Base-by-base conservation (phyloP, 768 basidiomycete species). In the Antrodiella citrinella region DNA sequence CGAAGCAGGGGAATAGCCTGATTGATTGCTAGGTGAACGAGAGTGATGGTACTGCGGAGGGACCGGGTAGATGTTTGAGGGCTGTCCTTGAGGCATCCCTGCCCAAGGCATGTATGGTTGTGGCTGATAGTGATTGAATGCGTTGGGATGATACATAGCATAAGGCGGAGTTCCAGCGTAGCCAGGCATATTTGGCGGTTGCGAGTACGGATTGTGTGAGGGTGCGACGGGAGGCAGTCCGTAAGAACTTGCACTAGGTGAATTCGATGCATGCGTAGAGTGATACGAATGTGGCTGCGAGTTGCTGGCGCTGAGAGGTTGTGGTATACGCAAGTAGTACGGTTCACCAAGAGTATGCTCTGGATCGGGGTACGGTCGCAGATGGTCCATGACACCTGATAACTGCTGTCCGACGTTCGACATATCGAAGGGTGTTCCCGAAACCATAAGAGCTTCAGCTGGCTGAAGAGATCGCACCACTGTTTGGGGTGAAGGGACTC, bases 31-130 rank as follows among this genome's bases (percentile, higher is more conserved):
- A 7, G 30, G 30, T 35, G 30, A 35, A 15, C 30, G 30, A 15
- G 30, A 35, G 15, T 35, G 30, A 15, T 35, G 30, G 15, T 35
- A 35, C 15, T 35, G 30, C 7, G 30, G 30, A 7, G 50, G 30
- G 9, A 46, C 48, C 47, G 48, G 53, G 3, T 47, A 11, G 18
- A 55, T 49, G 40, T 49, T 45, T 41, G 44, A 43, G 22, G 46
- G 24, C 43, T 55, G 47, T 44, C 48, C 45, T 48, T 26, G 54
- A 26, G 30, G 39, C 51, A 52, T 54, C 44, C 47, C 63, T 21
- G 65, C 62, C 76, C 74, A 75, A 50, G 66, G 68, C 46, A 66
- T 55, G 25, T 72, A 66, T 4, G 70, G 68, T 50, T 67, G 68
- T 2, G 30, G 30, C 15, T 35, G 30, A 35, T 65, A 58, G 45